phyloP scores from a whole-genome alignment of 2,329 filamentous ascomycete species.

The Penicillium sp. region DNA sequence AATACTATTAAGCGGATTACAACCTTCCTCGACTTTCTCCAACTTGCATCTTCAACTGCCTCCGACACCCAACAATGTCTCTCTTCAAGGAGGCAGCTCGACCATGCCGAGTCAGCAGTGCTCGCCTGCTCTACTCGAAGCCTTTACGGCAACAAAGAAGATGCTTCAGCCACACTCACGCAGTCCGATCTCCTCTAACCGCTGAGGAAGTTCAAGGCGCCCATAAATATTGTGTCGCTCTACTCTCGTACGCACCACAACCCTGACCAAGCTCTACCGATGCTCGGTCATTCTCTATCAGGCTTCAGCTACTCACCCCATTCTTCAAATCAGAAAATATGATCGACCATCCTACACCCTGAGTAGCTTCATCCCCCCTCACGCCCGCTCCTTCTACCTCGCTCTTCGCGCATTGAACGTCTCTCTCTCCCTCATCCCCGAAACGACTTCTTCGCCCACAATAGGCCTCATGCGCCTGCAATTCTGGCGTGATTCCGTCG shows the following conservation, averaged over 20 bases:
- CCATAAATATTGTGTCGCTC: conserved; percentile 58
- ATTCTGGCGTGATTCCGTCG: conserved; percentile 88
- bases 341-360: conserved; percentile 88
- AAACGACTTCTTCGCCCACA: conserved; percentile 82
- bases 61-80: conserved; percentile 18
- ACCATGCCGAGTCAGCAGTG: conserved; percentile 17
- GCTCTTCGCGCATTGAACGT: conserved; percentile 91
- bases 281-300: background rate
- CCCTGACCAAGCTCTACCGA: background rate
- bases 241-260: conserved; percentile 50
- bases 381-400: conserved; percentile 78
- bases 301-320: background rate
- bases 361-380: conserved; percentile 76
- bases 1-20: conserved; percentile 22
- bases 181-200: conserved; percentile 17
- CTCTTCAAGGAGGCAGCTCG: conserved; percentile 20
- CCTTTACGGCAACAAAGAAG: conserved; percentile 18
- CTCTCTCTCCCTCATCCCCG: conserved; percentile 85
- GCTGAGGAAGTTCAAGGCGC: conserved; percentile 54
- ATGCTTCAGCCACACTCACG: conserved; percentile 26
- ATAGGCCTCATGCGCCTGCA: conserved; percentile 88
- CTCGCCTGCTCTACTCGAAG: conserved; percentile 9
- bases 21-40: conserved; percentile 5
- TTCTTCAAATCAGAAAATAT: conserved; percentile 61
- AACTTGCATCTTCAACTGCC: conserved; percentile 5